A percentile compares a stretch with the other conserved stretches of the same genome.
These are phyloP conservation scores for Collybiopsis confluens DNA, from an alignment of 768 basidiomycete species.

Conservation along the genomic window DNA sequence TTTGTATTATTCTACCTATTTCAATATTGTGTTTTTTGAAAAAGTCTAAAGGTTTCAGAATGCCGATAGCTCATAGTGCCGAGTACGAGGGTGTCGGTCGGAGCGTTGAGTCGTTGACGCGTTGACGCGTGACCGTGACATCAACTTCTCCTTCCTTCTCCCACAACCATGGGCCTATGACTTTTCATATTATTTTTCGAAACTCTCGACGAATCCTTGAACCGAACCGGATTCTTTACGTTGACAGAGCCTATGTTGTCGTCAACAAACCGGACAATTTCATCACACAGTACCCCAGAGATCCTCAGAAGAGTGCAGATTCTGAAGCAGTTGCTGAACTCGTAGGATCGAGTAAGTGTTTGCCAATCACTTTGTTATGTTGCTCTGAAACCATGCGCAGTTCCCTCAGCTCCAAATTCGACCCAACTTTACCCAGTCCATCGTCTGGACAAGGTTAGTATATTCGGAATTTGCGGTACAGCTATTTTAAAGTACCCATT, in stretches of 20 bases:
- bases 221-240: slow-evolving; percentile 33
- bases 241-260: slow-evolving; percentile 50
- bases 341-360: not conserved
- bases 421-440: slow-evolving; percentile 51
- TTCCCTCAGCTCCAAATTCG: slow-evolving; percentile 22
- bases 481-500: not conserved
- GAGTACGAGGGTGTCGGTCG: too few species aligned
- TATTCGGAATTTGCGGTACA: not conserved
- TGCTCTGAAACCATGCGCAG: slow-evolving; percentile 2
- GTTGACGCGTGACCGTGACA: too few species aligned
- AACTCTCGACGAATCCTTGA: not conserved
- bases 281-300: slow-evolving; percentile 42
- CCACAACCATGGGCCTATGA: not conserved
- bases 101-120: too few species aligned
- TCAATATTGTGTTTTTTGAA: too few species aligned
- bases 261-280: slow-evolving; percentile 60
- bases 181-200: slow-evolving; percentile 2
- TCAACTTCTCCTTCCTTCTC: not conserved
- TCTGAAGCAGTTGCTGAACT: slow-evolving; percentile 6
- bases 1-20: too few species aligned
- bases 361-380: not conserved
- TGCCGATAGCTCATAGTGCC: too few species aligned
- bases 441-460: slow-evolving; percentile 60
- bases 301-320: slow-evolving; percentile 14
- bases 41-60: too few species aligned